phyloP scores from a whole-genome alignment of 768 basidiomycete genomes.

The Rhizopogon vesiculosus region DNA sequence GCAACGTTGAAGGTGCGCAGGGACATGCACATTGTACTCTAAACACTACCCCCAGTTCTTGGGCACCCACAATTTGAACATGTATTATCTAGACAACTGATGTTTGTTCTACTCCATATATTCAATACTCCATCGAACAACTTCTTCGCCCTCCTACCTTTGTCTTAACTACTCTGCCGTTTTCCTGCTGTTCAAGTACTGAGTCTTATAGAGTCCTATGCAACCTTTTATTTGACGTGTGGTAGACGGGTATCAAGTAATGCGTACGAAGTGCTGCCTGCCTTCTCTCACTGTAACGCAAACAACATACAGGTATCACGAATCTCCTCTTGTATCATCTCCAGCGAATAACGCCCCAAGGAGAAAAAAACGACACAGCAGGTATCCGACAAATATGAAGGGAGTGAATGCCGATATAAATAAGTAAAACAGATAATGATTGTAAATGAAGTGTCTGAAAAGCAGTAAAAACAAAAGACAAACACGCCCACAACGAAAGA shows the following conservation, averaged over 20 bases:
- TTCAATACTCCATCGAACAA: background rate
- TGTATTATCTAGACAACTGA: slow-evolving; percentile 2
- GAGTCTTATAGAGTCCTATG: no score
- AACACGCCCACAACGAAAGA: background rate
- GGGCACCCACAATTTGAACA: background rate
- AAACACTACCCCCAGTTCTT: background rate
- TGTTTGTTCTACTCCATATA: background rate
- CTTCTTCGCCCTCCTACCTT: background rate
- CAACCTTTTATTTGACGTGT: no score
- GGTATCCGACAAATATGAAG: background rate
- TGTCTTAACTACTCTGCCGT: no score
- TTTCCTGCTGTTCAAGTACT: no score
- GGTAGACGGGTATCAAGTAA: background rate
- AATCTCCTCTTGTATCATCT: background rate
- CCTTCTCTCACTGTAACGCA: background rate
- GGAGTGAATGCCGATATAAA: slow-evolving; percentile 6
- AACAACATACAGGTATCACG: background rate
- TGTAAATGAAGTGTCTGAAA: background rate
- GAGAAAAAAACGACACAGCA: background rate
- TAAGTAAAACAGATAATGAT: slow-evolving; percentile 1
- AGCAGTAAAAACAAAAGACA: background rate
- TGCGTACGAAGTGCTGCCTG: no score
- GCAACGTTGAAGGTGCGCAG: slow-evolving; percentile 3
- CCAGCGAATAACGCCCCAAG: background rate
- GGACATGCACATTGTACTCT: background rate